These are phyloP conservation scores for Aureobasidium subglaciale DNA, from an alignment of 2,329 filamentous ascomycete species.

Conservation along the genomic window DNA sequence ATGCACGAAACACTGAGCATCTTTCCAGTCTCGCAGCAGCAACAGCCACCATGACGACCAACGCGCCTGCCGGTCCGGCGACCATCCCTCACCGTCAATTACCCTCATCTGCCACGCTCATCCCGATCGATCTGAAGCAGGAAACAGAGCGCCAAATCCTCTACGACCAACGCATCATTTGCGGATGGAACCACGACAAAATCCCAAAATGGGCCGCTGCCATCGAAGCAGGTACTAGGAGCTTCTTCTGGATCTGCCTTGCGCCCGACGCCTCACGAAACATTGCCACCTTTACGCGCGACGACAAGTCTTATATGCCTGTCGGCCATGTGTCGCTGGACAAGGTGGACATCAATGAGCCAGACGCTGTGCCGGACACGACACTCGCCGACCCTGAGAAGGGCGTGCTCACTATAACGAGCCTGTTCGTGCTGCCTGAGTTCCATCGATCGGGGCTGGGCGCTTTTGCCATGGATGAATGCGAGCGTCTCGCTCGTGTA, in stretches of 20 bases:
- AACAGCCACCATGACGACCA: constrained; percentile 4
- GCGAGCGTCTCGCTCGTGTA: constrained; percentile 17
- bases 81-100: neutral
- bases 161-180: constrained; percentile 18
- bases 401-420: constrained; percentile 17
- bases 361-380: constrained; percentile 8
- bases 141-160: constrained; percentile 15
- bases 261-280: neutral
- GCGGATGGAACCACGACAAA: constrained; percentile 19
- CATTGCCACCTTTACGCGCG: neutral
- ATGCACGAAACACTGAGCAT: neutral
- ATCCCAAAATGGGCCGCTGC: constrained; percentile 16
- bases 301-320: constrained; percentile 1
- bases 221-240: constrained; percentile 13
- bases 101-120: constrained; percentile 9
- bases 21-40: neutral
- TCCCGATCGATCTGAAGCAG: constrained; percentile 17
- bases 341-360: constrained; percentile 12
- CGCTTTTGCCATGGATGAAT: constrained; percentile 17
- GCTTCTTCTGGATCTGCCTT: constrained; percentile 20
- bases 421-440: constrained; percentile 19
- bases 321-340: constrained; percentile 20
- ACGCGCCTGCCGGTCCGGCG: neutral
- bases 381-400: constrained; percentile 15
- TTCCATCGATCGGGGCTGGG: constrained; percentile 17